Evolutionary conservation across 495 filamentous ascomycete genomes (phyloP).

Genomic region (Xanthoparmelia taractica): DNA sequence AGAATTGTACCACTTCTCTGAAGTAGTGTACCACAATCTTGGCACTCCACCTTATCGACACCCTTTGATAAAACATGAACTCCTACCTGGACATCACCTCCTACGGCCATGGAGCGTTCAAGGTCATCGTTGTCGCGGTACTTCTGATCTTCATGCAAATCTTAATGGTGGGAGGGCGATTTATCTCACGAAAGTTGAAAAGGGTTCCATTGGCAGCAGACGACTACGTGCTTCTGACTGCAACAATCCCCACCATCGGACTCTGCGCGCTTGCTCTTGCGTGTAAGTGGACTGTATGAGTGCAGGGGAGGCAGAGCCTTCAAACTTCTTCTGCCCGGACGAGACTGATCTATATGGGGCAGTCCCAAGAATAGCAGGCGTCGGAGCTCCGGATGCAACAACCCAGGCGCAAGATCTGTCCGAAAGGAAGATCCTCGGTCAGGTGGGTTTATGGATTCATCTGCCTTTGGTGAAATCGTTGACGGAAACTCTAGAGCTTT

Average conservation of each 20-base stretch:
- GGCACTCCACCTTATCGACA: background rate
- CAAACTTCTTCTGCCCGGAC: background rate
- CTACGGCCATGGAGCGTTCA: conserved; percentile 23
- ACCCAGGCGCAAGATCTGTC: background rate
- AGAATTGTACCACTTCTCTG: background rate
- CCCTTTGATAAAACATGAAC: background rate
- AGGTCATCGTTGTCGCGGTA: conserved; percentile 21
- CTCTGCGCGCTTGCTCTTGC: conserved; percentile 24
- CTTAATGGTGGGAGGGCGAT: conserved; percentile 28
- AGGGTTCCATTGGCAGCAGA: conserved; percentile 24
- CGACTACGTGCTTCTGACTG: conserved; percentile 31
- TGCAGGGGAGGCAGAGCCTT: background rate
- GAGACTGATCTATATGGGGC: background rate
- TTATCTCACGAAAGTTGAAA: conserved; percentile 29
- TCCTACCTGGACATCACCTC: conserved; percentile 22
- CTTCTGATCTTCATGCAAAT: conserved; percentile 26
- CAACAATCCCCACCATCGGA: conserved; percentile 20
- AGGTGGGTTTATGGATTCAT: background rate
- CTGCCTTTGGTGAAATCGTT: background rate
- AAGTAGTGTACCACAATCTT: background rate
- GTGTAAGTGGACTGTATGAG: conserved; percentile 9
- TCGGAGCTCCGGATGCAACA: background rate
- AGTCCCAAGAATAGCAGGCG: conserved; percentile 19
- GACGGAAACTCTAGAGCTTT: conserved; percentile 9
- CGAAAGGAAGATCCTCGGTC: background rate